A percentile compares a stretch with the other conserved stretches of the same genome.
phyloP scores from a whole-genome alignment of 192 early-diverging fungal species.

The Coemansia sp. region DNA sequence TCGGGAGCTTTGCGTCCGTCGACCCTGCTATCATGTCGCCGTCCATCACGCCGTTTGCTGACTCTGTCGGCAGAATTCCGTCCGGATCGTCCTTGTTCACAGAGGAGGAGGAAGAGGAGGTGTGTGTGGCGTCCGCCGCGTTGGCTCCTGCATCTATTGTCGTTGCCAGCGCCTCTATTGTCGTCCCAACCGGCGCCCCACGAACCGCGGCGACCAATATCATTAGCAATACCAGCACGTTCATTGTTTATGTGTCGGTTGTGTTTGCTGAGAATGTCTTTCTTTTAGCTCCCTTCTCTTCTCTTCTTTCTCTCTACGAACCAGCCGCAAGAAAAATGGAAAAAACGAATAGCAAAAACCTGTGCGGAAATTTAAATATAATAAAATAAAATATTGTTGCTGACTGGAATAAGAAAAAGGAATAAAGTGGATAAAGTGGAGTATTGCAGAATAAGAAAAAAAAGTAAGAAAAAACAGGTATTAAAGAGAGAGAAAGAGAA shows the following conservation, averaged over 20 bases:
- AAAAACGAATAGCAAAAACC: background rate
- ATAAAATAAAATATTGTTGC: slow-evolving; percentile 1
- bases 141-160: background rate
- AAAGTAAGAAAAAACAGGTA: background rate
- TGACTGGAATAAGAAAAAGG: slow-evolving; percentile 8
- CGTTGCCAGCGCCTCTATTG: background rate
- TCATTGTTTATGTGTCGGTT: background rate
- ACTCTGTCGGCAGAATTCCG: background rate
- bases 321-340: background rate
- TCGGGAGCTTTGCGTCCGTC: background rate
- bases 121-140: background rate
- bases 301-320: background rate
- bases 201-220: background rate
- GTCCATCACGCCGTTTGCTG: slow-evolving; percentile 5
- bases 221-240: background rate
- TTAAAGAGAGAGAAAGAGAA: slow-evolving; percentile 8
- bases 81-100: slow-evolving; percentile 13
- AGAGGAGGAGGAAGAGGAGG: background rate
- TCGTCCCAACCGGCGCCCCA: background rate
- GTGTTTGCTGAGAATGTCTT: background rate
- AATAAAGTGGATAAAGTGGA: slow-evolving; percentile 10
- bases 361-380: background rate
- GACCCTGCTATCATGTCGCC: slow-evolving; percentile 8
- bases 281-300: background rate
- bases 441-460: background rate